phyloP scores from a whole-genome alignment of 2,329 filamentous ascomycete species.

The Penicillium fuscoglaucum region DNA sequence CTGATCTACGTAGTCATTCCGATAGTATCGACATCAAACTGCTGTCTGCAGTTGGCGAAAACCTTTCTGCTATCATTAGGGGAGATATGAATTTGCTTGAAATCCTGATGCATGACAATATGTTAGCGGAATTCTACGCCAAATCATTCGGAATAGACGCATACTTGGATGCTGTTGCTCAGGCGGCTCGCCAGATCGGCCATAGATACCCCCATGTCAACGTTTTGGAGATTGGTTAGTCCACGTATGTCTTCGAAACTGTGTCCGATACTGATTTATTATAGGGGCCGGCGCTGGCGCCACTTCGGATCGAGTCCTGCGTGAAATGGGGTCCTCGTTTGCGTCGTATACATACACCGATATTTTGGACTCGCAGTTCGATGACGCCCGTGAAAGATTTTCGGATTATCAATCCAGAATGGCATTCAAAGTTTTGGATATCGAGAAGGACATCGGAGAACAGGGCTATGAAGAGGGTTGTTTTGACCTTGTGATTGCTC shows the following conservation, averaged over 20 bases:
- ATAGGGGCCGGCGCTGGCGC: constrained; percentile 21
- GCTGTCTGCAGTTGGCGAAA: constrained; percentile 30
- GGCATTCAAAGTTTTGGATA: constrained; percentile 38
- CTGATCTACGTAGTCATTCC: constrained; percentile 1
- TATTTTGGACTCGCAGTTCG: constrained; percentile 46
- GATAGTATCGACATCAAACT: constrained; percentile 13
- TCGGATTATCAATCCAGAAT: constrained; percentile 28
- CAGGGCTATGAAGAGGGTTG: constrained; percentile 38
- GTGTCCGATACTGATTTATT: background rate
- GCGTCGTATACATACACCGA: constrained; percentile 51
- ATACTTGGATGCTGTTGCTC: constrained; percentile 26
- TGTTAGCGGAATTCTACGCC: constrained; percentile 40
- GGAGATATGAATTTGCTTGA: constrained; percentile 42
- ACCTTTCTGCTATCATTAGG: constrained; percentile 37
- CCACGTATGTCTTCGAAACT: no score
- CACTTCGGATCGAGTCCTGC: constrained; percentile 13
- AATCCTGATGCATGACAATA: constrained; percentile 36
- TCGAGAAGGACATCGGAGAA: constrained; percentile 33
- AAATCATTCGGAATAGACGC: constrained; percentile 24
- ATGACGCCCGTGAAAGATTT: constrained; percentile 36
- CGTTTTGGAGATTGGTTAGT: constrained; percentile 43
- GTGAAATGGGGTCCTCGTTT: constrained; percentile 25
- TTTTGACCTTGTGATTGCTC: constrained; percentile 44
- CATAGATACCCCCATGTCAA: constrained; percentile 47
- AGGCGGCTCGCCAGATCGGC: constrained; percentile 37